phyloP scores from a whole-genome alignment of 2,329 filamentous ascomycete species.

The Diaporthe sp. region DNA sequence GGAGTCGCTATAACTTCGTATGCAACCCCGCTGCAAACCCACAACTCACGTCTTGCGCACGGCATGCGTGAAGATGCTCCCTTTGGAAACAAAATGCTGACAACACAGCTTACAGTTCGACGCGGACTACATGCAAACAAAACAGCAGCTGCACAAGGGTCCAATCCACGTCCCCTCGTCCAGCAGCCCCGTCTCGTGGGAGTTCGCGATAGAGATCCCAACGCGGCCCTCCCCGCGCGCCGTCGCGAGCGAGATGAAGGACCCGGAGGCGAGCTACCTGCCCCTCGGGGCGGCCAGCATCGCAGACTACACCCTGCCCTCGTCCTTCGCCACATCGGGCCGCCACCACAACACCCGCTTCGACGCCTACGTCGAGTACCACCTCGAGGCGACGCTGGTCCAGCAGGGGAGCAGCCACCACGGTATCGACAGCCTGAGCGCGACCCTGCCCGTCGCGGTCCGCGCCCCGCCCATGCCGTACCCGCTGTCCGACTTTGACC shows the following conservation, averaged over 20 bases:
- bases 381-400: slow-evolving; percentile 43
- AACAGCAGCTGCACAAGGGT: slow-evolving; percentile 35
- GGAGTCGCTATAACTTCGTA: slow-evolving; percentile 41
- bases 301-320: slow-evolving; percentile 35
- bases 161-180: slow-evolving; percentile 40
- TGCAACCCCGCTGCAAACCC: background rate
- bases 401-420: slow-evolving; percentile 6
- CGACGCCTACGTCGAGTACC: slow-evolving; percentile 50
- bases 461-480: slow-evolving; percentile 7
- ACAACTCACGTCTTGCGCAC: too few species aligned
- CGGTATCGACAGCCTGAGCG: slow-evolving; percentile 25
- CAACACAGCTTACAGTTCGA: background rate
- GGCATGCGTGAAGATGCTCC: background rate
- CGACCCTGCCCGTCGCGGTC: slow-evolving; percentile 40
- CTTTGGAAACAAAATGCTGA: background rate
- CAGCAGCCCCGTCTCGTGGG: slow-evolving; percentile 39
- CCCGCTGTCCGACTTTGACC: slow-evolving; percentile 37
- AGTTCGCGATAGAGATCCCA: slow-evolving; percentile 44
- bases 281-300: slow-evolving; percentile 23
- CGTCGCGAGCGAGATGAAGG: background rate
- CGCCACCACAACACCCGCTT: slow-evolving; percentile 26
- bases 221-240: slow-evolving; percentile 22
- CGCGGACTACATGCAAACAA: slow-evolving; percentile 3
- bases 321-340: slow-evolving; percentile 28
- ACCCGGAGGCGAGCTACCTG: slow-evolving; percentile 36